Evolutionary conservation across 441 rosid species (phyloP).

Genomic region (Bocquillonia castaneifolia): DNA sequence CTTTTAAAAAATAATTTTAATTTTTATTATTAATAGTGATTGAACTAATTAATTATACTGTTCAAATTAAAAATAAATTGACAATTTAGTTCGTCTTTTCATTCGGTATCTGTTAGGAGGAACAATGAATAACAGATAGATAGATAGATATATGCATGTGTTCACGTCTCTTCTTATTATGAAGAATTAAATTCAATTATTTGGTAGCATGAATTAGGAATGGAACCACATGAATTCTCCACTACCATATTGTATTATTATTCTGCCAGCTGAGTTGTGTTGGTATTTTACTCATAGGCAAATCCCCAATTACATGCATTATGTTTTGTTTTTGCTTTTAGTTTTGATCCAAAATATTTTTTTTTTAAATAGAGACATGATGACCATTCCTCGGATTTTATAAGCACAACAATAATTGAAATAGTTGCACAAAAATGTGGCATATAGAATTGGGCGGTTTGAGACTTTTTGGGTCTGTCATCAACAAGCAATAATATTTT

Average conservation of each 20-base stretch:
- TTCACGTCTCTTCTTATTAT: neutral
- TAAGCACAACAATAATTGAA: no score
- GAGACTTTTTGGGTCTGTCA: no score
- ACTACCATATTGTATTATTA: neutral
- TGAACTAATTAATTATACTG: no score
- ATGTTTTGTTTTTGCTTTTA: neutral
- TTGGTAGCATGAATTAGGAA: neutral
- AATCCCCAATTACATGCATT: neutral
- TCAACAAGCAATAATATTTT: no score
- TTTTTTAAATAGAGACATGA: neutral
- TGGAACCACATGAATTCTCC: neutral
- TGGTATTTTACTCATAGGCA: neutral
- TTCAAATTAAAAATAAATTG: no score
- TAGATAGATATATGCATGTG: neutral
- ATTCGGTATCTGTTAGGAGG: no score
- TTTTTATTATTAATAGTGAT: no score
- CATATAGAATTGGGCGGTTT: no score
- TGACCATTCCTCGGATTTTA: neutral
- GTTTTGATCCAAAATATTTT: no score
- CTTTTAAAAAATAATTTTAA: no score
- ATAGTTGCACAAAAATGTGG: no score
- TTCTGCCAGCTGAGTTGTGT: neutral
- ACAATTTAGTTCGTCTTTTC: no score
- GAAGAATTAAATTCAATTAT: neutral
- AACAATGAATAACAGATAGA: neutral